Base-by-base conservation (phyloP, 805 yeast species). In the Phaffomyces opuntiae region DNA sequence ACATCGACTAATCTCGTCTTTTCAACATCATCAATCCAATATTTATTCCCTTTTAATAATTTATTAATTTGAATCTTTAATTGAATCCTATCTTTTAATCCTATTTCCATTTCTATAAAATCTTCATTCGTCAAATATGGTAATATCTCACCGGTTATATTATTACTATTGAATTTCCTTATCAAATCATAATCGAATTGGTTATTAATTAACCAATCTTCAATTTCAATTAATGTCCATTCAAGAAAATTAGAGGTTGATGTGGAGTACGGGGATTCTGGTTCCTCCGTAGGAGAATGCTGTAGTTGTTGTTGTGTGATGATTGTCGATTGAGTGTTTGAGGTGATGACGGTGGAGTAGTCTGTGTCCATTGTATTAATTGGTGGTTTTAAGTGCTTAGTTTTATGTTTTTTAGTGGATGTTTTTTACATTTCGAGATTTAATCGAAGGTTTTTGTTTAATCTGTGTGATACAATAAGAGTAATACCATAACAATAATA, bases 121-220 rank as follows among this genome's bases (percentile, higher is more conserved):
- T 88, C 93, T 9, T 75, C 78, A 12, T 85, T 77, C 31, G 79
- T 78, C 42, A 90, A 67, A 49, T 78, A 81, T 2, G 87, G 80
- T 43, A 91, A 66, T 5, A 85, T 72, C 29, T 83, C 77, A 2
- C 96, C 96, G 4, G 83, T 79, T 42, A 87, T 77, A 53, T 80
- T 80, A 62, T 87, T 77, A 3, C 69, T 72, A 25, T 70, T 64
- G 57, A 83, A 81, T 31, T 40, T 46, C 19, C 49, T 34, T 4
- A 56, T 46, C 3, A 56, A 36, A 9, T 49, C 50, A 17, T 49
- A 49, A 7, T 41, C 46, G 33, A 59, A 59, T 3, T 49, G 42
- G 13, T 49, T 38, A 9, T 42, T 37, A 9, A 50, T 38, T n/a
- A 59, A 45, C 62, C 62, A 59, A 24, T 50, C 48, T 36, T 53